phyloP scores from a whole-genome alignment of 2,329 filamentous ascomycete genomes.

The Huntiella bhutanensis region DNA sequence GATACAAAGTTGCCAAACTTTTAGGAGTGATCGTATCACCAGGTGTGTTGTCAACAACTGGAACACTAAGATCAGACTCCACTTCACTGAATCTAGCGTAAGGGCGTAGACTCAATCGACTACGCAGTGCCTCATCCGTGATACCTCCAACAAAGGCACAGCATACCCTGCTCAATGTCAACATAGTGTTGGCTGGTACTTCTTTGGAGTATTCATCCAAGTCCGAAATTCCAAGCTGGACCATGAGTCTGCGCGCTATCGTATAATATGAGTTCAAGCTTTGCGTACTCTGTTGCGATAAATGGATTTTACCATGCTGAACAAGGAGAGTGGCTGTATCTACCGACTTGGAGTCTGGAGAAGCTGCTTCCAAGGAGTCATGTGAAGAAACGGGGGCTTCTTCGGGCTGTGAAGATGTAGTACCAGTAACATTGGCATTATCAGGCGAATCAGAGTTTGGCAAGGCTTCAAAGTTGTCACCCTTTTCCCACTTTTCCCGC shows the following conservation, averaged over 20 bases:
- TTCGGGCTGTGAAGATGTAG: neutral
- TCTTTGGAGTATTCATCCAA: slow-evolving; percentile 1
- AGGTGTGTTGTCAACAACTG: neutral
- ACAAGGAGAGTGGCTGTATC: slow-evolving; percentile 1
- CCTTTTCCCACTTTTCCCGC: slow-evolving; percentile 52
- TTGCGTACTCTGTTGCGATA: slow-evolving; percentile 7
- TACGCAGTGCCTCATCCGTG: neutral
- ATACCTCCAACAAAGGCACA: slow-evolving; percentile 10
- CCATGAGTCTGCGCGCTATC: slow-evolving; percentile 7
- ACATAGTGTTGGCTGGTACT: neutral
- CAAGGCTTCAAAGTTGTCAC: slow-evolving; percentile 16
- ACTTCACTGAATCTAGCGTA: slow-evolving; percentile 2
- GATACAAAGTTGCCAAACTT: slow-evolving; percentile 3
- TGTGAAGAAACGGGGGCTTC: neutral
- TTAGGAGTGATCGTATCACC: neutral
- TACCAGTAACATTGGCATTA: neutral
- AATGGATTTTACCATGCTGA: slow-evolving; percentile 4
- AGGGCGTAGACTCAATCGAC: slow-evolving; percentile 1
- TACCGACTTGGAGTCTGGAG: neutral
- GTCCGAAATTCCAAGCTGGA: slow-evolving; percentile 6
- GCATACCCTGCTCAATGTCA: slow-evolving; percentile 9
- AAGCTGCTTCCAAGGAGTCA: neutral
- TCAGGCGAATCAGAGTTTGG: neutral
- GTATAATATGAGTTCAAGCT: slow-evolving; percentile 9
- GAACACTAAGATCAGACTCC: slow-evolving; percentile 1